Evolutionary conservation across 768 basidiomycete species (phyloP).

Genomic region (Cyclocybe aegerita): DNA sequence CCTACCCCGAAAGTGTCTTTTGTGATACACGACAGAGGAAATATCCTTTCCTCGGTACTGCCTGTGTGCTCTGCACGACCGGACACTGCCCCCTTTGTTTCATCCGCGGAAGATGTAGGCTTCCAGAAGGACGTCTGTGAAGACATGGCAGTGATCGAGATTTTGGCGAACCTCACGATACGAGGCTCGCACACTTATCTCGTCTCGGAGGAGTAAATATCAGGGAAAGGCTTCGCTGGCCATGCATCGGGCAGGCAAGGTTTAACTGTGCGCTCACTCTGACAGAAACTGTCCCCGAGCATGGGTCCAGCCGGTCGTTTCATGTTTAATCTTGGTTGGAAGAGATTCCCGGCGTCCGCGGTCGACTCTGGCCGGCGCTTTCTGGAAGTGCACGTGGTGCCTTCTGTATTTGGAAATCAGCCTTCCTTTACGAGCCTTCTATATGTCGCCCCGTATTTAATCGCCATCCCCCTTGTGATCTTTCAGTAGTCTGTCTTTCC

Average conservation of each 20-base stretch:
- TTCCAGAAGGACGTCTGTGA: no score
- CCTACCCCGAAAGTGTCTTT: no score
- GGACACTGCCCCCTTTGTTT: no score
- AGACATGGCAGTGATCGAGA: no score
- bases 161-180: no score
- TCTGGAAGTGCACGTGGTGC: slow-evolving; percentile 15
- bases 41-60: no score
- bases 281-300: slow-evolving; percentile 25
- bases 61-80: no score
- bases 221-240: not conserved
- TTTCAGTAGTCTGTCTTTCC: slow-evolving; percentile 16
- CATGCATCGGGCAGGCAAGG: not conserved
- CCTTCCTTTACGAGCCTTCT: slow-evolving; percentile 31
- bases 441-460: slow-evolving; percentile 19
- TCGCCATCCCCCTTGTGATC: slow-evolving; percentile 12
- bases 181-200: no score
- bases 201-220: no score
- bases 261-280: slow-evolving; percentile 10
- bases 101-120: no score
- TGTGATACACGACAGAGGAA: no score
- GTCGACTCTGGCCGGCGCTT: slow-evolving; percentile 8
- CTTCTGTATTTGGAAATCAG: slow-evolving; percentile 24
- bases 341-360: slow-evolving; percentile 20
- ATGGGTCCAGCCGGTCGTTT: slow-evolving; percentile 9
- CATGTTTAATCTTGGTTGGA: slow-evolving; percentile 15